phyloP scores from a whole-genome alignment of 2,329 filamentous ascomycete species.

The Tothia fuscella region DNA sequence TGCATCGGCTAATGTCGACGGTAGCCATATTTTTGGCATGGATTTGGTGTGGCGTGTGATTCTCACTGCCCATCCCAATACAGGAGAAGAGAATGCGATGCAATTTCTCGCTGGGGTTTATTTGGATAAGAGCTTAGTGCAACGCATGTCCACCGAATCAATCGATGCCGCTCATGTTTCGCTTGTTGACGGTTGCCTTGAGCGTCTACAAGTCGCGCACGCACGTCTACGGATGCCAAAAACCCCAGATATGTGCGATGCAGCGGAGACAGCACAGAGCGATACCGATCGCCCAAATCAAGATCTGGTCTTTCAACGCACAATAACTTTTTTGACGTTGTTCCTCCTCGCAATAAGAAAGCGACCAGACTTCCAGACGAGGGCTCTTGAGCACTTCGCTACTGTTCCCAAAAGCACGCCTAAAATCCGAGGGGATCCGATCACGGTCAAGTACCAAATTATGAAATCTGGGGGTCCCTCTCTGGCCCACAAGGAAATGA shows the following conservation, averaged over 20 bases:
- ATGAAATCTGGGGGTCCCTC: slow-evolving; percentile 29
- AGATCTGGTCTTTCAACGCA: slow-evolving; percentile 18
- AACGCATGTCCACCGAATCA: slow-evolving; percentile 31
- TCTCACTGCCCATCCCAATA: slow-evolving; percentile 51
- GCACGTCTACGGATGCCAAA: no score
- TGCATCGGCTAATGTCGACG: slow-evolving; percentile 37
- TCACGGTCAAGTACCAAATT: slow-evolving; percentile 61
- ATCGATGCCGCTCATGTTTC: slow-evolving; percentile 51
- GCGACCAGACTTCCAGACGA: slow-evolving; percentile 20
- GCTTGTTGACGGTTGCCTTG: slow-evolving; percentile 65
- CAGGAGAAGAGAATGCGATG: slow-evolving; percentile 57
- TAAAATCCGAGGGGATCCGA: slow-evolving; percentile 49
- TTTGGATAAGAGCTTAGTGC: slow-evolving; percentile 35
- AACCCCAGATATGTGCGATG: no score
- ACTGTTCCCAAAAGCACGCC: no score
- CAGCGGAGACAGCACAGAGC: no score
- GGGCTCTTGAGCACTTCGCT: not conserved
- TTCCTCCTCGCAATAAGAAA: slow-evolving; percentile 22
- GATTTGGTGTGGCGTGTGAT: slow-evolving; percentile 80
- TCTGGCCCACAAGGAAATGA: slow-evolving; percentile 26
- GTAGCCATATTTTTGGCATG: slow-evolving; percentile 40
- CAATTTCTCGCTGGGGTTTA: slow-evolving; percentile 64
- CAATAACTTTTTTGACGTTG: slow-evolving; percentile 23
- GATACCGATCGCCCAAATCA: no score
- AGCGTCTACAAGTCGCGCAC: slow-evolving; percentile 30